phyloP scores from a whole-genome alignment of 2,329 filamentous ascomycete genomes.

The Trichoderma koningii region DNA sequence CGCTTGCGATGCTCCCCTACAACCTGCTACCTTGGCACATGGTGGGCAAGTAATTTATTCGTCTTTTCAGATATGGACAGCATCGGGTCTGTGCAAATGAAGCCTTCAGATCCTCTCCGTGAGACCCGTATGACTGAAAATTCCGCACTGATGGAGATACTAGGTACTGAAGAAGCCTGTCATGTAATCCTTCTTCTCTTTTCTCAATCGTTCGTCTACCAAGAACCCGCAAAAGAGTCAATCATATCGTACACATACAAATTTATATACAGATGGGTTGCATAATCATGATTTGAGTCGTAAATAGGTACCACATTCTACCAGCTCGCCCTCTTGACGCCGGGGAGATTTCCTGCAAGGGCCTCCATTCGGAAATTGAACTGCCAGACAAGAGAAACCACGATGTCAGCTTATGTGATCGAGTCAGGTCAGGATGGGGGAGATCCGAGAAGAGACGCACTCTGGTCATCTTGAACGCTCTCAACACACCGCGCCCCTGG shows the following conservation, averaged over 20 bases:
- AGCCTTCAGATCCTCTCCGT: too few relatives aligned
- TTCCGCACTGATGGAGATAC: neutral
- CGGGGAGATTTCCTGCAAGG: conserved; percentile 79
- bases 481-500: conserved; percentile 85
- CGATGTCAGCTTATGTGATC: neutral
- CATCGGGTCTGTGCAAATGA: too few relatives aligned
- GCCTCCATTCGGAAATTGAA: conserved; percentile 93
- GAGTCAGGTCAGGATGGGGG: neutral
- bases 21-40: too few relatives aligned
- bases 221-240: neutral
- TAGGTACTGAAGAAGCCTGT: neutral
- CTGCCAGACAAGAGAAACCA: conserved; percentile 50
- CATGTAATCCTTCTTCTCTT: neutral
- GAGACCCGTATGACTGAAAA: too few relatives aligned
- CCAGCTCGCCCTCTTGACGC: conserved; percentile 96
- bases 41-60: too few relatives aligned
- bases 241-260: conserved; percentile 16
- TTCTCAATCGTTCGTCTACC: neutral
- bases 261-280: conserved; percentile 13
- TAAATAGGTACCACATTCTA: conserved; percentile 48
- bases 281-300: conserved; percentile 8
- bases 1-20: too few relatives aligned
- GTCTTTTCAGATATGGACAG: too few relatives aligned
- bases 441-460: conserved; percentile 48
- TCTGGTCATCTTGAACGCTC: conserved; percentile 88